Base-by-base conservation (phyloP, 176 grass and related monocot species). In the Musa schizocarpa region DNA sequence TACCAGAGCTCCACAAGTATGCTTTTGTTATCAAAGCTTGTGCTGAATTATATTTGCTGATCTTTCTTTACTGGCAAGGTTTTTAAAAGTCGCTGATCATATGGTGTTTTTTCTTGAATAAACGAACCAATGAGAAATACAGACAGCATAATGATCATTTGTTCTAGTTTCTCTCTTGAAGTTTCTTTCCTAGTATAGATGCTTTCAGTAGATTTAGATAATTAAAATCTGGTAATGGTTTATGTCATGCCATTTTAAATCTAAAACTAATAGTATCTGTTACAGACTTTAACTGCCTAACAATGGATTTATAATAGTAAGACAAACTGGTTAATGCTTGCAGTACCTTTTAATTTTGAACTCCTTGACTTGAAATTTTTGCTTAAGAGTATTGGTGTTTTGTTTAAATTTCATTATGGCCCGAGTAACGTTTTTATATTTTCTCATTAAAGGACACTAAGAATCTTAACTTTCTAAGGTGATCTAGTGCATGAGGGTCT, bases 1-100 rank as follows among this genome's bases (percentile, higher is more conserved):
- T 85, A 91, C 95, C 20, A 98, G 95, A 83, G 76, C 90, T 79
- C 90, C 88, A 55, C 90, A 98, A 86, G 94, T 97, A 90, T 59
- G 19, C 24, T 69, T 49, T 13, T 66, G 11, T 53, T 13, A 52
- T 52, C 14, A 72, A 75, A 58, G 22, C 21, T 75, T 24, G 34
- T 8, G 11, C 10, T 8, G 2, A 26, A 65, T 11, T 67, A 27
- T 26, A 27, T 67, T 25, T 68, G 24, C 24, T 68, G 7, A 20
- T 34, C 43, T 51, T 70, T 70, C 68, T 20, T 48, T 70, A 50
- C 13, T n/a, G 12, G 24, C 13, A 4, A 19, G 5, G 26, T 27
- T 68, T 68, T 68, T 1, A 14, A 68, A 43, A 68, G 12, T 34
- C 26, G 17, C 23, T 21, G 63, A 23, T 65, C 22, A 29, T 25